Percentiles rank a stretch among this genome's conserved stretches.
These are phyloP conservation scores for Cocos nucifera DNA, from an alignment of 176 grass and related monocot species.

Conservation along the genomic window DNA sequence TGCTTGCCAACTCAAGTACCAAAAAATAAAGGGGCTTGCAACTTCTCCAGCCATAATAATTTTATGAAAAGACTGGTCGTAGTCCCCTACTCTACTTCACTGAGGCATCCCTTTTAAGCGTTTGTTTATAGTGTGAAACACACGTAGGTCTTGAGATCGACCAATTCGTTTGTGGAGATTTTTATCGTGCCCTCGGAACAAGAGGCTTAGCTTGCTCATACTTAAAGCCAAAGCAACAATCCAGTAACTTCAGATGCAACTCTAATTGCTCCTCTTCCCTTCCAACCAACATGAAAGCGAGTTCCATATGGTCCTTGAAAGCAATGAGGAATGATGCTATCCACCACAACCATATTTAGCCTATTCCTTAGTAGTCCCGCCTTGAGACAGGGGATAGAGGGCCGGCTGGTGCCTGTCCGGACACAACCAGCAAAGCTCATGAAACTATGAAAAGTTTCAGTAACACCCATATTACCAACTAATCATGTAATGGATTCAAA, in stretches of 20 bases:
- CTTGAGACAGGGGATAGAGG: neutral
- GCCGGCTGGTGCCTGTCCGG: neutral
- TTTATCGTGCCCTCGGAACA: neutral
- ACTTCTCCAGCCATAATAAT: too few relatives aligned
- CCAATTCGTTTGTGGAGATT: neutral
- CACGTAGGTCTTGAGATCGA: neutral
- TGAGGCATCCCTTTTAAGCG: neutral
- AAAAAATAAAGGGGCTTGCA: too few relatives aligned
- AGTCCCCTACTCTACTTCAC: too few relatives aligned
- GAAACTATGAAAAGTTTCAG: neutral
- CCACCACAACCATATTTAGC: neutral
- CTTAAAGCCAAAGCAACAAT: constrained; percentile 4
- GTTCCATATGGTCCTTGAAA: neutral
- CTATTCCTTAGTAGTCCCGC: neutral
- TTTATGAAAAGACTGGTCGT: too few relatives aligned
- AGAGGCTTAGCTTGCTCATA: neutral
- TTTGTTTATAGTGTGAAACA: neutral
- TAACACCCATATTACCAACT: neutral
- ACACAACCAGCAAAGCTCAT: neutral
- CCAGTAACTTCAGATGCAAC: neutral
- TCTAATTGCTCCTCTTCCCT: neutral
- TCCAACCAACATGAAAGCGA: neutral
- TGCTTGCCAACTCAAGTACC: too few relatives aligned
- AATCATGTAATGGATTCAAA: neutral
- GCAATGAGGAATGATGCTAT: neutral